Base-by-base conservation (phyloP, 345 rosid species). In the Kandelia obovata region DNA sequence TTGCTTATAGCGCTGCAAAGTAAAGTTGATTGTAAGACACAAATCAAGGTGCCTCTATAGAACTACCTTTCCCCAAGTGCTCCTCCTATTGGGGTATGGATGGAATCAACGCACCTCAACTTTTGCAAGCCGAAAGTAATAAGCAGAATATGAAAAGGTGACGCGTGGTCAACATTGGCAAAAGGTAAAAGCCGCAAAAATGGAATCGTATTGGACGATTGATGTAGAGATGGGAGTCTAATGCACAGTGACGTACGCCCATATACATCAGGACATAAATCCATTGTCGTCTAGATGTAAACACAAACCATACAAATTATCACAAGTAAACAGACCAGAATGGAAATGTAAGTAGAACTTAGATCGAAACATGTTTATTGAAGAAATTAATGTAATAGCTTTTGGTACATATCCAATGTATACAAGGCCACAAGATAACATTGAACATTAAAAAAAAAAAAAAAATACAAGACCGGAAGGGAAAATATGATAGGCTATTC, bases 1-100 rank as follows among this genome's bases (percentile, higher is more conserved):
- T 73, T 75, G 86, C 71, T 57, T 59, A 68, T 46, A 7, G 77
- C 83, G 75, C 82, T 67, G 53, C 34, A 10, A 47, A 61, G 34
- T 64, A 58, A 73, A 63, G 67, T 51, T 61, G 21, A 15, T 21
- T 17, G 4, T 64, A 76, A 53, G 75, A 23, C 43, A 25, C 26
- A 57, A 53, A 58, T 26, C 4, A 35, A 51, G 26, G 6, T 35
- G 63, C 51, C 21, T 7, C 43, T 7, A 10, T 23, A 15, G 43
- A 52, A 5, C 13, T 58, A 17, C 21, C 62, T 67, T 78, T 74
- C 68, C 57, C 13, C 64, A 6, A 62, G 83, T 84, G 82, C 82
- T 73, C 20, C 60, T 64, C 69, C 68, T 58, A 31, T 5, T 56
- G 4, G 34, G 19, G 47, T 30, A 27, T 56, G 37, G 6, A 15